Conservation (phyloP, 2,329 filamentous ascomycete species). For the Exophiala xenobiotica region DNA sequence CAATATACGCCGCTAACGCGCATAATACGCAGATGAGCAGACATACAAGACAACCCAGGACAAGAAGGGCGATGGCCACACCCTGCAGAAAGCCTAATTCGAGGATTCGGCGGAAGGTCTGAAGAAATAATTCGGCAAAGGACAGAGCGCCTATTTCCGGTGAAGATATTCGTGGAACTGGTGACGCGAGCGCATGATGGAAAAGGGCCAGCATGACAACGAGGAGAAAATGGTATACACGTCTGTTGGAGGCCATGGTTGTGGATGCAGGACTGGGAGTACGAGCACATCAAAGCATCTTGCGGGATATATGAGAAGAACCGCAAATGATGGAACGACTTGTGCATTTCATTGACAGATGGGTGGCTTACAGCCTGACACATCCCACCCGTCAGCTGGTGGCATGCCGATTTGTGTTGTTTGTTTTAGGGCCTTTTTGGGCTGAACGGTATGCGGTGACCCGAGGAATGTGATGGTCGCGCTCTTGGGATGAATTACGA, state of each 20-base stretch:
- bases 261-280: neutral
- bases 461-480: conserved; percentile 1
- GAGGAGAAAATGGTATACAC: neutral
- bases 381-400: conserved; percentile 1
- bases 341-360: conserved; percentile 5
- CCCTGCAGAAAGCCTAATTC: conserved; percentile 20
- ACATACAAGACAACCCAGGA: conserved; percentile 16
- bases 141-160: conserved; percentile 16
- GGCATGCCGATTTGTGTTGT: conserved; percentile 3
- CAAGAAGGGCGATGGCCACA: conserved; percentile 11
- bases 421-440: neutral
- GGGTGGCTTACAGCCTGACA: conserved; percentile 2
- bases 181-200: conserved; percentile 5
- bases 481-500: too few species aligned
- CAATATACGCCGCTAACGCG: conserved; percentile 10
- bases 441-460: conserved; percentile 3
- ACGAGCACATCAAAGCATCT: neutral
- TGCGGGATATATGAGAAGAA: neutral
- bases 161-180: conserved; percentile 12
- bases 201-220: neutral
- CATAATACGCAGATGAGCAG: conserved; percentile 16
- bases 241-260: conserved; percentile 1
- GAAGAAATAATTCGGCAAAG: conserved; percentile 18
- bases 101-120: conserved; percentile 16
- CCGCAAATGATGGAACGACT: neutral